Evolutionary conservation across 1,139 yeast species (phyloP).

Genomic region (Yamadazyma friedrichii): DNA sequence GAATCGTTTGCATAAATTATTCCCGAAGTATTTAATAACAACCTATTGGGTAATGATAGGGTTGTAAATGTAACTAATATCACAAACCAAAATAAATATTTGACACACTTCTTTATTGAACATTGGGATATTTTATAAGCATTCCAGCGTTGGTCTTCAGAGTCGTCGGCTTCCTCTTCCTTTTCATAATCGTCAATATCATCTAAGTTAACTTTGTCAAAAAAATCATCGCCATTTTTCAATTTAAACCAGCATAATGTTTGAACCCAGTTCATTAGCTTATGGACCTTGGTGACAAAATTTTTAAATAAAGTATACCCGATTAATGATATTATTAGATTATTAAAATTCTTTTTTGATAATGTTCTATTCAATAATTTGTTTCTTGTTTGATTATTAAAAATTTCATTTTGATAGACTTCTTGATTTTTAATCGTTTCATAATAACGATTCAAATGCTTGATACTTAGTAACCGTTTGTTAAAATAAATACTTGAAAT

Average conservation of each 20-base stretch:
- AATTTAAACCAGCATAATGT: too few relatives aligned
- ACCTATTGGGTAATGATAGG: conserved; percentile 16
- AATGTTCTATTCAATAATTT: conserved; percentile 1
- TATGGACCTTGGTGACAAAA: neutral
- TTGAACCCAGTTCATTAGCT: too few relatives aligned
- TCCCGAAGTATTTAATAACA: conserved; percentile 20
- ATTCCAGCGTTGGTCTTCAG: too few relatives aligned
- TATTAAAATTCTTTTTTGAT: conserved; percentile 1
- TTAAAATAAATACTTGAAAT: neutral
- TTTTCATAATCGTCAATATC: neutral
- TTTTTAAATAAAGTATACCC: conserved; percentile 3
- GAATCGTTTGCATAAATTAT: conserved; percentile 13
- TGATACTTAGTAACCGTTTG: neutral
- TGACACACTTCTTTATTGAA: neutral
- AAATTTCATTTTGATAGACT: neutral
- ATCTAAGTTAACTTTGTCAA: neutral
- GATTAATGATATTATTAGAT: neutral
- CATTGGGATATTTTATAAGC: neutral
- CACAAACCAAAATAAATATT: neutral
- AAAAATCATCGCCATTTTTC: too few relatives aligned
- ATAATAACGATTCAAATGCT: conserved; percentile 1
- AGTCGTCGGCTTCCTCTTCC: neutral
- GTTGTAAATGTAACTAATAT: conserved; percentile 1
- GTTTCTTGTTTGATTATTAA: neutral
- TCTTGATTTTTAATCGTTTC: neutral